Evolutionary conservation across 2,329 filamentous ascomycete species (phyloP), one percentile per base, ranked within the genome.

Genomic region (Diaporthe amygdali): DNA sequence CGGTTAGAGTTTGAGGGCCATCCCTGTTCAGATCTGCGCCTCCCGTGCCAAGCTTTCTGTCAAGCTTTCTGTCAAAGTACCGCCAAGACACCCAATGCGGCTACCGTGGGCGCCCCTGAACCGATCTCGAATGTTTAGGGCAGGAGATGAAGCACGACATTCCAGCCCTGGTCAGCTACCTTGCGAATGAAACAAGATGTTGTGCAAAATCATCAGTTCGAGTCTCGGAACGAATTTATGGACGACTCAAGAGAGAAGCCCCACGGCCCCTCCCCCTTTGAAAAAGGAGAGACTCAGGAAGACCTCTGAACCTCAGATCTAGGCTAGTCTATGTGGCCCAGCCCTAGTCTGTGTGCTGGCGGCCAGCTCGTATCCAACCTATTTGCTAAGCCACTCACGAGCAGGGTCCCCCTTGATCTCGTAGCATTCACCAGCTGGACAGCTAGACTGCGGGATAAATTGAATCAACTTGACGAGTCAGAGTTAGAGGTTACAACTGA

Each of bases 1-100:
- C n/a, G 34, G 20, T 41, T 52, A n/a, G n/a, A 10, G 12, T 32
- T 52, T 15, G n/a, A 7, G 15, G 9, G 17, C 14, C 39, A 61
- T n/a, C 56, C 56, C 17, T 61, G 56, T 46, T 25, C 46, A 46
- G n/a, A 25, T 20, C 59, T 27, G 41, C 41, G 59, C 59, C 25
- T 47, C n/a, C 59, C 41, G 59, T 47, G 17, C 59, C 41, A 63
- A 63, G 59, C 59, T 63, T 63, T 63, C 59, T 63, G 59, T 47
- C 59, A 63, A 47, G 59, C 59, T n/a, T n/a, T n/a, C n/a, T n/a
- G n/a, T n/a, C n/a, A n/a, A n/a, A n/a, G n/a, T n/a, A n/a, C 22
- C 32, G n/a, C 37, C 37, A 39, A 39, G 37, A 39, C 37, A 3
- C 37, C 37, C 5, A 14, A 39, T 39, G 37, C 37, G 37, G 37